phyloP scores from a whole-genome alignment of 2,329 filamentous ascomycete species.

The Nemania diffusa region DNA sequence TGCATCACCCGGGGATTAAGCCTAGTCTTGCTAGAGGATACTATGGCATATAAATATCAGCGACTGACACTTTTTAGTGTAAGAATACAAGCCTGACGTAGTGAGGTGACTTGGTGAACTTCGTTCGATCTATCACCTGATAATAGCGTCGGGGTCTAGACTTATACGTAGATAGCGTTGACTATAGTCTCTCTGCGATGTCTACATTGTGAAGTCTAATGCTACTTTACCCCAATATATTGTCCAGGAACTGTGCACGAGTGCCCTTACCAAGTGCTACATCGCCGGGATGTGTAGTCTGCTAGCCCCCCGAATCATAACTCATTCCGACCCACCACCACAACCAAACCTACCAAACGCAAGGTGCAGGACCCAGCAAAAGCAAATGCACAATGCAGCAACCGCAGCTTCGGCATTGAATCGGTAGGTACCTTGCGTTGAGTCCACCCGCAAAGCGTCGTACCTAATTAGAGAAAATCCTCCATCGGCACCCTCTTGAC shows the following conservation, averaged over 20 bases:
- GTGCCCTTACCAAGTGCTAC: constrained; percentile 10
- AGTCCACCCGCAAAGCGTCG: constrained; percentile 7
- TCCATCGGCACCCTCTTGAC: constrained; percentile 20
- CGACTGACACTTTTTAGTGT: neutral
- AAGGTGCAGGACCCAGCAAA: constrained; percentile 7
- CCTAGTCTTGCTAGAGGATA: neutral
- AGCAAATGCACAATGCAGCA: constrained; percentile 25
- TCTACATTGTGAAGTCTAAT: constrained; percentile 3
- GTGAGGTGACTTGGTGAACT: neutral
- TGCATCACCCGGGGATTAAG: constrained; percentile 7
- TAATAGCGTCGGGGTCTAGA: constrained; percentile 9
- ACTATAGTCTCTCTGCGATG: constrained; percentile 9
- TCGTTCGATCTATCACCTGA: constrained; percentile 20
- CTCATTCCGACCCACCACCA: constrained; percentile 25
- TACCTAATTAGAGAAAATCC: neutral
- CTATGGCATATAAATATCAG: neutral
- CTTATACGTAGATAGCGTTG: neutral
- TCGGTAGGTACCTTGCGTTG: constrained; percentile 19
- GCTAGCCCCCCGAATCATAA: constrained; percentile 24
- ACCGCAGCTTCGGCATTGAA: constrained; percentile 11
- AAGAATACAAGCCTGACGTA: constrained; percentile 1
- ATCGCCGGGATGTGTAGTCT: constrained; percentile 20
- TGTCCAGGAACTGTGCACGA: constrained; percentile 21
- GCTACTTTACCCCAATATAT: constrained; percentile 25
- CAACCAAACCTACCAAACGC: constrained; percentile 9